A percentile compares a stretch with the other conserved stretches of the same genome.
Conservation (phyloP, 805 yeast genomes). For the Wickerhamomyces bovis region DNA sequence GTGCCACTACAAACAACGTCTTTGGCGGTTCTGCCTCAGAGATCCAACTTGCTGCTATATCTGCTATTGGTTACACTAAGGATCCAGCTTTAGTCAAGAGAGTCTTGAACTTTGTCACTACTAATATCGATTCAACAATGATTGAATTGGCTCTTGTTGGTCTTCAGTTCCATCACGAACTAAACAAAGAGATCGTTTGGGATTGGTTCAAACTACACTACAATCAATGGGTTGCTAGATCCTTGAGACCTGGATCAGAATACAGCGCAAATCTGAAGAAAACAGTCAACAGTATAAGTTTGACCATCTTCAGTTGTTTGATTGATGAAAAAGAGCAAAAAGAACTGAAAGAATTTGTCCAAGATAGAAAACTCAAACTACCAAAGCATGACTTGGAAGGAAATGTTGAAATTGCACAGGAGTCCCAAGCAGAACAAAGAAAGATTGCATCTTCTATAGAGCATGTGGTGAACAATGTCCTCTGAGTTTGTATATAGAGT, state of each 20-base stretch:
- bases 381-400: slow-evolving; percentile 35
- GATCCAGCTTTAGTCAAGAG: slow-evolving; percentile 42
- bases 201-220: slow-evolving; percentile 52
- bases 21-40: slow-evolving; percentile 25
- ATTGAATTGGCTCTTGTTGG: slow-evolving; percentile 59
- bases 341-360: slow-evolving; percentile 26
- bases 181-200: slow-evolving; percentile 37
- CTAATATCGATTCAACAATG: slow-evolving; percentile 48
- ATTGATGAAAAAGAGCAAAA: slow-evolving; percentile 23
- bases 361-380: slow-evolving; percentile 25
- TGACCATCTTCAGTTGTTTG: slow-evolving; percentile 31
- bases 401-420: slow-evolving; percentile 7
- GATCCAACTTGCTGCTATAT: slow-evolving; percentile 50
- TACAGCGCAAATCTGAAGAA: slow-evolving; percentile 40
- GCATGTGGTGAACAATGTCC: slow-evolving; percentile 1
- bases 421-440: slow-evolving; percentile 10
- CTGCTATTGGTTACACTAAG: slow-evolving; percentile 45
- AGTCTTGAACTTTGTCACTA: slow-evolving; percentile 49
- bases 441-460: slow-evolving; percentile 12
- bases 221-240: slow-evolving; percentile 44
- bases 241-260: slow-evolving; percentile 40
- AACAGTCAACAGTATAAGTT: slow-evolving; percentile 35
- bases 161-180: slow-evolving; percentile 32
- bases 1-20: slow-evolving; percentile 33
- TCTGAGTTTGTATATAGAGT: not conserved